Conservation (phyloP, 2,329 filamentous ascomycete species). For the Myotisia sp. region DNA sequence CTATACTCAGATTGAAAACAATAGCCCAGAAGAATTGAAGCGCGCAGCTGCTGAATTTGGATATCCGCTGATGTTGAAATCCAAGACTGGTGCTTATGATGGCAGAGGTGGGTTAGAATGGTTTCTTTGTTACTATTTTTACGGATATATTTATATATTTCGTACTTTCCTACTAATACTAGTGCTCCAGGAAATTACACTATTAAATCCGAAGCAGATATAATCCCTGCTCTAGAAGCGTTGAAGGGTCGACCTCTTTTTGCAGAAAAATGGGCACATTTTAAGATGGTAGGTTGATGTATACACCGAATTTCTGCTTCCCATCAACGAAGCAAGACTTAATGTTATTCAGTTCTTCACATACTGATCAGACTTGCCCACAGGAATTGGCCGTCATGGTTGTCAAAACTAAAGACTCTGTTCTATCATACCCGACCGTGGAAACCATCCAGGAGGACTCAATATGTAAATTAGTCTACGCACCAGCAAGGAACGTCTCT, state of each 20-base stretch:
- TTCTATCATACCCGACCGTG: slow-evolving; percentile 70
- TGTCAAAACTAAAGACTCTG: slow-evolving; percentile 64
- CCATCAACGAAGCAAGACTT: neutral
- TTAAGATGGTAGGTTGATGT: slow-evolving; percentile 44
- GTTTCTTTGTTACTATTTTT: neutral
- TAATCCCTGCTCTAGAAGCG: slow-evolving; percentile 52
- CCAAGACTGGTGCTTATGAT: slow-evolving; percentile 79
- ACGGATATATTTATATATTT: slow-evolving; percentile 1
- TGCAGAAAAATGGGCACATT: slow-evolving; percentile 78
- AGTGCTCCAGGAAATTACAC: slow-evolving; percentile 45
- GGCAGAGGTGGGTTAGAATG: slow-evolving; percentile 49
- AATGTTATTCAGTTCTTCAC: neutral
- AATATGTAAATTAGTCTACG: slow-evolving; percentile 85
- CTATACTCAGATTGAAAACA: slow-evolving; percentile 51
- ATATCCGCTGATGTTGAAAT: slow-evolving; percentile 86
- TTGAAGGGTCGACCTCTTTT: slow-evolving; percentile 61
- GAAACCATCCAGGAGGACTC: slow-evolving; percentile 93
- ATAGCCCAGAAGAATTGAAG: slow-evolving; percentile 46
- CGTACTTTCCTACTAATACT: slow-evolving; percentile 7
- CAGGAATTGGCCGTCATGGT: slow-evolving; percentile 86
- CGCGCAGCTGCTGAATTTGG: slow-evolving; percentile 52
- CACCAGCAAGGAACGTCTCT: slow-evolving; percentile 60
- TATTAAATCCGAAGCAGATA: slow-evolving; percentile 44
- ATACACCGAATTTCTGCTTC: slow-evolving; percentile 1
- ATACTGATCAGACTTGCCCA: too few species aligned